These are phyloP conservation scores for Plasmodium knowlesi DNA, from an alignment of 169 alveolate genomes.

Conservation along the genomic window DNA sequence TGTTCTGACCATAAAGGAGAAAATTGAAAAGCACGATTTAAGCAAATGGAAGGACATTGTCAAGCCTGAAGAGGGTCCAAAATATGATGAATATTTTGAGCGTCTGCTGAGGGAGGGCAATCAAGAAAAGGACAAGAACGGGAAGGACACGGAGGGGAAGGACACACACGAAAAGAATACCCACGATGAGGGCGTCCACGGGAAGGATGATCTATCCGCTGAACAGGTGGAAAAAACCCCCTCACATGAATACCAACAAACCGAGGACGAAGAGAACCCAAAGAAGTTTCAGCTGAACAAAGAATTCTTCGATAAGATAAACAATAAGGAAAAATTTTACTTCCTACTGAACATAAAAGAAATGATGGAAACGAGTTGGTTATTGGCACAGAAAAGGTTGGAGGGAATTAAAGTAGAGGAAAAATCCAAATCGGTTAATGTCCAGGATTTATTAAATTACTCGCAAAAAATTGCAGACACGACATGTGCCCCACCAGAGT, in stretches of 20 bases:
- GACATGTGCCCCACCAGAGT: slow-evolving; percentile 87
- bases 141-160: too few species aligned
- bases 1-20: slow-evolving; percentile 52
- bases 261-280: background rate
- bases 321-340: slow-evolving; percentile 71
- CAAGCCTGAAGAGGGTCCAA: slow-evolving; percentile 55
- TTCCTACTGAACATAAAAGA: slow-evolving; percentile 71
- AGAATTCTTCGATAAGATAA: slow-evolving; percentile 48
- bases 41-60: slow-evolving; percentile 54
- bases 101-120: background rate
- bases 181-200: background rate
- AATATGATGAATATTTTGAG: slow-evolving; percentile 49
- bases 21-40: slow-evolving; percentile 62
- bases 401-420: slow-evolving; percentile 78
- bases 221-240: background rate
- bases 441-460: slow-evolving; percentile 79
- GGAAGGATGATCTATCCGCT: background rate
- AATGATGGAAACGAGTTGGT: slow-evolving; percentile 85
- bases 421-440: slow-evolving; percentile 69
- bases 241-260: background rate
- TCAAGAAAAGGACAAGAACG: background rate
- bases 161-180: background rate
- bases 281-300: slow-evolving; percentile 28
- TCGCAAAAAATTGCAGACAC: slow-evolving; percentile 78
- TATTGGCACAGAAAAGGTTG: slow-evolving; percentile 78